Conservation (phyloP, 2,329 filamentous ascomycete species). For the Colletotrichum trifolii region DNA sequence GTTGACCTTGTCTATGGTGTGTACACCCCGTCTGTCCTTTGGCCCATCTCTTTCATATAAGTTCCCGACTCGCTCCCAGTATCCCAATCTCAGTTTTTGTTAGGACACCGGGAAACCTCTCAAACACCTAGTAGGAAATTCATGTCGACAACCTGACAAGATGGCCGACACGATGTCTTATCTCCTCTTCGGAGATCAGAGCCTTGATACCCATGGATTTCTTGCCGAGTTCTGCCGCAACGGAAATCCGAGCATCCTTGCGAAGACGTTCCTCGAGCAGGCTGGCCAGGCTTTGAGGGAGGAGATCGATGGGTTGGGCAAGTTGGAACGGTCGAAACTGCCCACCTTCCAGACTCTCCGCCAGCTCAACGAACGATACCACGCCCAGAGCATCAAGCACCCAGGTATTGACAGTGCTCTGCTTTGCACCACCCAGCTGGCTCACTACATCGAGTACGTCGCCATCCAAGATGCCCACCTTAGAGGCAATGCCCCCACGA, state of each 20-base stretch:
- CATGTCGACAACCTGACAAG: slow-evolving; percentile 44
- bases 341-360: slow-evolving; percentile 71
- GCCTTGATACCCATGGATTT: slow-evolving; percentile 73
- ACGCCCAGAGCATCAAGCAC: slow-evolving; percentile 65
- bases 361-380: slow-evolving; percentile 74
- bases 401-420: slow-evolving; percentile 73
- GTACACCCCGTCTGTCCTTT: slow-evolving; percentile 24
- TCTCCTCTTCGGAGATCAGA: slow-evolving; percentile 79
- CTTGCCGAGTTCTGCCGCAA: slow-evolving; percentile 65
- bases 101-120: slow-evolving; percentile 33
- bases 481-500: background rate
- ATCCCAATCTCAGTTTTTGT: slow-evolving; percentile 22
- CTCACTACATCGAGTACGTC: slow-evolving; percentile 75
- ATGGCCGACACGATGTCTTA: slow-evolving; percentile 62
- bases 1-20: slow-evolving; percentile 15
- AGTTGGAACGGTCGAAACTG: slow-evolving; percentile 66
- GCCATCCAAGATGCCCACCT: background rate
- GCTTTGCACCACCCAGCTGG: slow-evolving; percentile 72
- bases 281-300: slow-evolving; percentile 67
- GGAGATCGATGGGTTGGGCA: slow-evolving; percentile 68
- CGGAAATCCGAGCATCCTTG: slow-evolving; percentile 60
- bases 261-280: slow-evolving; percentile 71
- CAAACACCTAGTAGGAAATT: slow-evolving; percentile 38
- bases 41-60: slow-evolving; percentile 39
- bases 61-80: slow-evolving; percentile 34